Percentiles rank a stretch among this genome's conserved stretches.
phyloP scores from a whole-genome alignment of 495 filamentous ascomycete species.

The Penicillium subrubescens region DNA sequence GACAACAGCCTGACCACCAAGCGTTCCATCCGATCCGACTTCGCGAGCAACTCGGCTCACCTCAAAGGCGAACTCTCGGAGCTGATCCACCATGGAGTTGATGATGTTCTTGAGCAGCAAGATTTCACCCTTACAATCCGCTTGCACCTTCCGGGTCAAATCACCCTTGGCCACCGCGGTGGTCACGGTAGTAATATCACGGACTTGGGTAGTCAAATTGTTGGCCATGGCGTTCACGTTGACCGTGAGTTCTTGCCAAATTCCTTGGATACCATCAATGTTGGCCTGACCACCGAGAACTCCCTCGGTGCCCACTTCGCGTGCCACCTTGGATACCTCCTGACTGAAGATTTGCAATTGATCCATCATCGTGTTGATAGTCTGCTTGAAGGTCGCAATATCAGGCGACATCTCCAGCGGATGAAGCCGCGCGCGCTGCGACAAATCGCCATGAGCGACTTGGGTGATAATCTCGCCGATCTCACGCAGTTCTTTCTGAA shows the following conservation, averaged over 20 bases:
- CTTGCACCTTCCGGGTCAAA: conserved; percentile 87
- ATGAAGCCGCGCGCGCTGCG: conserved; percentile 89
- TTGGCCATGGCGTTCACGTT: conserved; percentile 93
- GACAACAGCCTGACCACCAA: conserved; percentile 90
- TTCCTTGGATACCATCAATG: conserved; percentile 85
- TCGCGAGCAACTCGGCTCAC: conserved; percentile 90
- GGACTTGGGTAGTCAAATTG: conserved; percentile 87
- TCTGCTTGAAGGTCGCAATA: conserved; percentile 90
- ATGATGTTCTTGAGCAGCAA: conserved; percentile 87
- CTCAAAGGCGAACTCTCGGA: conserved; percentile 87
- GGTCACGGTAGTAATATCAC: conserved; percentile 90
- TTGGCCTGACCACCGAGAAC: conserved; percentile 85
- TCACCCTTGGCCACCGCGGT: conserved; percentile 89
- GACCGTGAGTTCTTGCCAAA: conserved; percentile 90
- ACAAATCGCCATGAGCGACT: conserved; percentile 86
- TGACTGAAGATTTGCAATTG: conserved; percentile 90
- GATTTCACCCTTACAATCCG: conserved; percentile 89
- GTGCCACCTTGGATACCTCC: conserved; percentile 86
- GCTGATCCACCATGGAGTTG: conserved; percentile 92
- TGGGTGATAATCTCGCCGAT: conserved; percentile 91
- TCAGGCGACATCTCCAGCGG: conserved; percentile 91
- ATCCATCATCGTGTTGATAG: conserved; percentile 92
- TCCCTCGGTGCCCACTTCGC: conserved; percentile 91
- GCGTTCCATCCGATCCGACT: conserved; percentile 84
- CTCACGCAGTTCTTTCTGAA: conserved; percentile 87